phyloP scores from a whole-genome alignment of 139 green algal species.

The Chlorella sp. region DNA sequence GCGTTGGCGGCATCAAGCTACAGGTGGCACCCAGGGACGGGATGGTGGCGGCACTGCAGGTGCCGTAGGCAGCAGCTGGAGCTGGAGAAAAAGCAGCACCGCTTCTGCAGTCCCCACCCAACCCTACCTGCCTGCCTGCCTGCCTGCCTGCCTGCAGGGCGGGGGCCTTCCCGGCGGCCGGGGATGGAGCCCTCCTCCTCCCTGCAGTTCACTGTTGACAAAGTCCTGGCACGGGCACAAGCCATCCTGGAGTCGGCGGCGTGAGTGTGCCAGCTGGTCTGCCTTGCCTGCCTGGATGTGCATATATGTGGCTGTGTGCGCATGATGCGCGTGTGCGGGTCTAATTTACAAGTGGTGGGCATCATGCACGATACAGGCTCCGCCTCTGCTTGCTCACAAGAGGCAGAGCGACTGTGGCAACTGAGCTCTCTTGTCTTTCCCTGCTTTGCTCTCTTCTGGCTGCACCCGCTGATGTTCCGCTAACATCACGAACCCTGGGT shows the following conservation, averaged over 20 bases:
- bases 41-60: too few species aligned
- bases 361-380: not conserved
- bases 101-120: not conserved
- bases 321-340: not conserved
- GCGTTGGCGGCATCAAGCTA: not conserved
- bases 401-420: not conserved
- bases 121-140: not conserved
- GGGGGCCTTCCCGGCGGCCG: too few species aligned
- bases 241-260: not conserved
- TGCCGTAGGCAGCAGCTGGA: too few species aligned
- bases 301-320: not conserved
- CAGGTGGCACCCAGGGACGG: too few species aligned
- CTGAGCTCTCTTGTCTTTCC: not conserved
- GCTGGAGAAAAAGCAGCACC: not conserved
- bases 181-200: not conserved
- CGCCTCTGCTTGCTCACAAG: not conserved
- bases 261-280: not conserved
- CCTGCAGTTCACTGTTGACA: not conserved
- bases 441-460: not conserved
- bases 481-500: too few species aligned
- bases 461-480: not conserved
- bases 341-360: not conserved
- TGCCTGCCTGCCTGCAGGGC: not conserved
- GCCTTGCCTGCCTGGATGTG: not conserved
- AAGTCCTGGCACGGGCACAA: conserved; percentile 12